Evolutionary conservation across 805 yeast genomes (phyloP).

Genomic region (Candida jianshihensis): DNA sequence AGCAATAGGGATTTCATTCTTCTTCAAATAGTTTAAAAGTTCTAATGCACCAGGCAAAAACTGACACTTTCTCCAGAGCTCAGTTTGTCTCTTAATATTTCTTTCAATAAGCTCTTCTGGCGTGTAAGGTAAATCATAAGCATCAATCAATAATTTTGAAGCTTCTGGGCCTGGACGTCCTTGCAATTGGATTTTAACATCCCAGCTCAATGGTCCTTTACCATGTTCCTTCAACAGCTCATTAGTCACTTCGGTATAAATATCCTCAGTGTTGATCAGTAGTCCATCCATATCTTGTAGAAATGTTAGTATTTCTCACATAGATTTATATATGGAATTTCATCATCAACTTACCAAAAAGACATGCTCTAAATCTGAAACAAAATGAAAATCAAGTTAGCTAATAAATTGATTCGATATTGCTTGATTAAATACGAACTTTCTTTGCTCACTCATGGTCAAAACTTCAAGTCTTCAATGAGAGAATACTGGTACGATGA

Average conservation of each 20-base stretch:
- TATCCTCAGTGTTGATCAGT: slow-evolving; percentile 83
- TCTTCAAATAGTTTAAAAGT: slow-evolving; percentile 47
- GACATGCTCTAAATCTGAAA: slow-evolving; percentile 51
- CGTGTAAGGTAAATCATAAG: slow-evolving; percentile 60
- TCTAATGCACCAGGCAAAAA: slow-evolving; percentile 85
- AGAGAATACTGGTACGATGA: background rate
- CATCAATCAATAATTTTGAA: slow-evolving; percentile 53
- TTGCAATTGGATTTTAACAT: slow-evolving; percentile 76
- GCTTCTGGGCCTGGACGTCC: slow-evolving; percentile 88
- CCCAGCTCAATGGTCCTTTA: slow-evolving; percentile 85
- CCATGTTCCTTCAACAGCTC: slow-evolving; percentile 60
- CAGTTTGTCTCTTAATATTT: slow-evolving; percentile 42
- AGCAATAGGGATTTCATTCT: slow-evolving; percentile 66
- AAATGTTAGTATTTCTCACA: background rate
- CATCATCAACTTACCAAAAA: slow-evolving; percentile 61
- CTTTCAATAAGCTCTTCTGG: slow-evolving; percentile 53
- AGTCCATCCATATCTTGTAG: slow-evolving; percentile 86
- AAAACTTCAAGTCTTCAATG: background rate
- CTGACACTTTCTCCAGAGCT: slow-evolving; percentile 53
- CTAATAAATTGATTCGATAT: no score
- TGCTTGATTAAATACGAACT: no score
- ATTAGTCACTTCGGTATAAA: slow-evolving; percentile 75
- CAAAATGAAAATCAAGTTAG: background rate
- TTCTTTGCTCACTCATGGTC: background rate
- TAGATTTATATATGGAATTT: background rate